These are phyloP conservation scores for Hypericum perforatum DNA, from an alignment of 345 rosid genomes.

Conservation along the genomic window DNA sequence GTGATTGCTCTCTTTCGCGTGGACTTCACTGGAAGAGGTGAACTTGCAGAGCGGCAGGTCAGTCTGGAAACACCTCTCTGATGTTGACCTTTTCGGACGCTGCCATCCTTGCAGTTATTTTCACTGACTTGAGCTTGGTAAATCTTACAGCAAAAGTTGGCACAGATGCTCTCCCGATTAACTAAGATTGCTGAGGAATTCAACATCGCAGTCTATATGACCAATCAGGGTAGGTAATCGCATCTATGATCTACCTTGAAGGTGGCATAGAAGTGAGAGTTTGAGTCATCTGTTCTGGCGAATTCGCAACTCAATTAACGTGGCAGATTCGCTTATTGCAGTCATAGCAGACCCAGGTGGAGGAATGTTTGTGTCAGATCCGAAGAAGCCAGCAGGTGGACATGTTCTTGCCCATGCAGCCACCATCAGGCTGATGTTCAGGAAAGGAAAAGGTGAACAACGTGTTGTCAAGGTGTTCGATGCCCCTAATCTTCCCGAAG, in stretches of 20 bases:
- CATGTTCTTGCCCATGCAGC: constrained; percentile 88
- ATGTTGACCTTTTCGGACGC: background rate
- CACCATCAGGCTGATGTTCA: constrained; percentile 73
- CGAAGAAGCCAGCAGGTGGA: constrained; percentile 84
- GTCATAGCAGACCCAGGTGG: constrained; percentile 83
- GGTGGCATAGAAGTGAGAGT: no score
- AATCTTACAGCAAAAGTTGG: constrained; percentile 78
- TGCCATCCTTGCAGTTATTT: background rate
- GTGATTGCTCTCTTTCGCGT: constrained; percentile 78
- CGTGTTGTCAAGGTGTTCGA: constrained; percentile 87
- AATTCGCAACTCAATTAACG: no score
- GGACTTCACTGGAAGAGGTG: constrained; percentile 86
- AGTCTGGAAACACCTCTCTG: constrained; percentile 4
- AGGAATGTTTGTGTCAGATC: constrained; percentile 82
- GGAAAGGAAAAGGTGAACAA: constrained; percentile 93
- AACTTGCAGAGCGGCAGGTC: constrained; percentile 87
- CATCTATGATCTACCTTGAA: background rate
- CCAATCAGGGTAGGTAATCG: constrained; percentile 60
- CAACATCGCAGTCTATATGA: constrained; percentile 84
- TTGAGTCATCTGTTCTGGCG: no score
- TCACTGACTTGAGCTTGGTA: constrained; percentile 9
- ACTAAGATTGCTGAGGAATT: constrained; percentile 89
- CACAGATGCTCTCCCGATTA: constrained; percentile 79
- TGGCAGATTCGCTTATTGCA: constrained; percentile 26
- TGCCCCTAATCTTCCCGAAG: constrained; percentile 83